These are phyloP conservation scores for Leccinum angustisporum DNA, from an alignment of 1,284 basidiomycete genomes.

Conservation along the genomic window DNA sequence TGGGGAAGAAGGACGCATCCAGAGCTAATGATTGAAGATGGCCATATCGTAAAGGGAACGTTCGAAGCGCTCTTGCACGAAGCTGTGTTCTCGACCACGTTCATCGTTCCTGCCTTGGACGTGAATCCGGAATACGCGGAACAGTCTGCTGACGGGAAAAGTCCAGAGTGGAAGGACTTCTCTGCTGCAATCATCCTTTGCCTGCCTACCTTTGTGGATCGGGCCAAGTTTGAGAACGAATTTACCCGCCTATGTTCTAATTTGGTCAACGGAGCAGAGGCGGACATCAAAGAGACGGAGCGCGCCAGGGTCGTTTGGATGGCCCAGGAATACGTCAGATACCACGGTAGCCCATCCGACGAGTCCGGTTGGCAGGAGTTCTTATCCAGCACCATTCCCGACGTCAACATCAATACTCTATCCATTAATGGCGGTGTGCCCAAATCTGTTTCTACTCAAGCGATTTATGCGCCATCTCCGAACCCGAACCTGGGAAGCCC, in stretches of 20 bases:
- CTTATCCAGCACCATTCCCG: constrained; percentile 47
- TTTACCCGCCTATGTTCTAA: constrained; percentile 63
- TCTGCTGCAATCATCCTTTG: constrained; percentile 58
- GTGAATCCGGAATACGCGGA: constrained; percentile 7
- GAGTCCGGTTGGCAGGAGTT: constrained; percentile 58
- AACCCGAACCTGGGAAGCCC: constrained; percentile 39
- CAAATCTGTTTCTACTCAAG: constrained; percentile 52
- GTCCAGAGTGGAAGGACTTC: constrained; percentile 56
- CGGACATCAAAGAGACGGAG: constrained; percentile 41
- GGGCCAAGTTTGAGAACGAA: constrained; percentile 63
- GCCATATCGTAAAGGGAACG: constrained; percentile 57
- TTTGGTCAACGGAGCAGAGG: constrained; percentile 58
- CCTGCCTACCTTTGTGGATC: constrained; percentile 56
- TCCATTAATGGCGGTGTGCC: constrained; percentile 37
- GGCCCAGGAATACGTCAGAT: constrained; percentile 59
- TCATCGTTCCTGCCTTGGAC: constrained; percentile 29
- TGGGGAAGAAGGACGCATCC: constrained; percentile 80
- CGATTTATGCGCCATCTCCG: constrained; percentile 50
- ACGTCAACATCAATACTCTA: constrained; percentile 28
- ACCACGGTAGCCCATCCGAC: constrained; percentile 54
- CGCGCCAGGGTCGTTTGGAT: constrained; percentile 59
- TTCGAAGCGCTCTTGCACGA: constrained; percentile 80
- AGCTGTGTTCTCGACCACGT: constrained; percentile 73
- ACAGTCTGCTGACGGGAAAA: constrained; percentile 21
- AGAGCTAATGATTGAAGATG: constrained; percentile 50